Evolutionary conservation across 2,329 filamentous ascomycete species (phyloP), one percentile per base, ranked within the genome.

Genomic region (Apiospora koreana): DNA sequence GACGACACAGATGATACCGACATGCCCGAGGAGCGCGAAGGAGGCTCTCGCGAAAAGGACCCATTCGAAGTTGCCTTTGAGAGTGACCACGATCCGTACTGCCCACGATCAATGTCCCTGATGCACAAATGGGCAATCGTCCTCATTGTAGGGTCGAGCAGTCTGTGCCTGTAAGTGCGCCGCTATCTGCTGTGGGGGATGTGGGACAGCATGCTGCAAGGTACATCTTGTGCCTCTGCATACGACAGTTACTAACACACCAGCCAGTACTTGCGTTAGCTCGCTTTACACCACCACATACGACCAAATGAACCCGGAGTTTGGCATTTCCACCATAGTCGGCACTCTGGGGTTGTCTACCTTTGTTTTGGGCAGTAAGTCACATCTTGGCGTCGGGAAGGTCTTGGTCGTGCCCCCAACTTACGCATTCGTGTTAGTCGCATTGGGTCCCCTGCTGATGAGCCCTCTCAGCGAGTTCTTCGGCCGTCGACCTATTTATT

Each of bases 241-340:
- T n/a, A n/a, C n/a, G n/a, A 74, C 70, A 70, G 75, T 12, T 1
- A 18, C 46, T 48, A 25, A 62, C 54, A 62, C 54, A 38, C 3
- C 54, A 38, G 23, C 75, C 75, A 94, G 92, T 69, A 97, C 94
- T 10, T 94, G 92, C 78, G 89, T 93, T 1, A 95, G 92, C 65
- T 96, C 94, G n/a, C 90, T 97, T 75, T 97, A 98, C 81, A 95
- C 94, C 0, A 89, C 89, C 16, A 96, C 93, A 0, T 98, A 97
- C 79, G 78, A 77, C 23, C 92, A 96, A 80, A 89, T 97, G 81
- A 89, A 91, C 72, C 82, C 85, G 35, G 93, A 97, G 71, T 97
- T 97, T 75, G 82, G 88, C 73, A 88, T 88, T 75, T 92, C 92
- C 0, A 87, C 88, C 69, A 84, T 93, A 67, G 87, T 97, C 31